These are phyloP conservation scores for Colletotrichum plurivorum DNA, from an alignment of 2,329 filamentous ascomycete genomes.

Conservation along the genomic window DNA sequence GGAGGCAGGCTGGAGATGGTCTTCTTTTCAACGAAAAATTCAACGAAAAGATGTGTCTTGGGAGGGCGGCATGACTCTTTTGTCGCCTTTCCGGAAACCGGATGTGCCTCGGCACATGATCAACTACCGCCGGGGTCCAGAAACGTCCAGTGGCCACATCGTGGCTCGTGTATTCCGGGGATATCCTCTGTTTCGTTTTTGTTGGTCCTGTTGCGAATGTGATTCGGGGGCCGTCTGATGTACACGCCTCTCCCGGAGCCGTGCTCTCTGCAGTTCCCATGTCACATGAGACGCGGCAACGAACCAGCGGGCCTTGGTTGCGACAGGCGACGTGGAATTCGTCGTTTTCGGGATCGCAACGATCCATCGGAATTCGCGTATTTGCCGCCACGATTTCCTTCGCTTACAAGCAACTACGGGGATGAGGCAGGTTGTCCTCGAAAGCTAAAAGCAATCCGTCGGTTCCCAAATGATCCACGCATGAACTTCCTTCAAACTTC, in stretches of 20 bases:
- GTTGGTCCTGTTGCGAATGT: no score
- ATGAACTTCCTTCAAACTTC: background rate
- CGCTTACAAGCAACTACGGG: no score
- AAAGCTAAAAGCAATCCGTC: no score
- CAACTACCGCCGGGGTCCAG: background rate
- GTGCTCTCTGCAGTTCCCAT: background rate
- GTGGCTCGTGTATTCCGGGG: slow-evolving; percentile 17
- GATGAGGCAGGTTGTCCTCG: no score
- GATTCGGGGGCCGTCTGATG: background rate
- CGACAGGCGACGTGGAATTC: background rate
- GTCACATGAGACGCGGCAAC: slow-evolving; percentile 1
- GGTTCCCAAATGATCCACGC: background rate
- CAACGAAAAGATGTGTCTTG: background rate
- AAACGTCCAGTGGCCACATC: background rate
- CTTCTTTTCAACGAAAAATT: no score
- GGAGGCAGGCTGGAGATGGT: no score
- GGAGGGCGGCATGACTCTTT: no score
- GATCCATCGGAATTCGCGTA: background rate
- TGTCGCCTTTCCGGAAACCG: background rate
- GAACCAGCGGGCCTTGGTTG: background rate
- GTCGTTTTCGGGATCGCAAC: slow-evolving; percentile 14
- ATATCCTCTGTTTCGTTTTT: background rate
- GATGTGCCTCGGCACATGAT: slow-evolving; percentile 19
- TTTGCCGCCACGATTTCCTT: no score
- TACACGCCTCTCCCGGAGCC: no score